Evolutionary conservation across 1,139 yeast species (phyloP), one percentile per base, ranked within the genome.

Genomic region (Debaryomyces coudertii): DNA sequence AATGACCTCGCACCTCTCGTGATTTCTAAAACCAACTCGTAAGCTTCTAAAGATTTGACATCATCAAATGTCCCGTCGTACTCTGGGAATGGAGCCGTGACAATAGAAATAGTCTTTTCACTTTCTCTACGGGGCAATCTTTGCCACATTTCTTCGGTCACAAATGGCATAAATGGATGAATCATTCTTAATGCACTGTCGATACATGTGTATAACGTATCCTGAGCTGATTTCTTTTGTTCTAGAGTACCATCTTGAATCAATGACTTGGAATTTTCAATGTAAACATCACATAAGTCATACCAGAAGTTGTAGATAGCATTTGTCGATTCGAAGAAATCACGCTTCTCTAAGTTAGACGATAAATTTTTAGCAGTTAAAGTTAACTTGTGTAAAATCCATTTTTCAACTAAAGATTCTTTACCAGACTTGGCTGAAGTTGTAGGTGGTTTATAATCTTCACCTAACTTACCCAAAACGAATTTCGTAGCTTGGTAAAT

Each of bases 81-180:
- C 47, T 71, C 79, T 48, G 99, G 99, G 73, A 84, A 93, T 45
- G 76, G 60, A 39, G 97, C 96, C 62, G 82, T 81, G 47, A 83
- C 83, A 62, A 93, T 89, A n/a, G 96, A 80, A 42, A 71, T 73
- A 20, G 88, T 75, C 14, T 68, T 67, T 61, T 89, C 97, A 45
- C 83, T 74, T 16, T 82, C 81, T 65, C 97, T 84, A 62, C 89
- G 86, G 57, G 99, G 98, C 62, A 93, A 76, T 72, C 98, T 89
- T 74, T 93, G 99, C 98, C 97, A 93, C 87, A 93, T 82, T 76
- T 93, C 99, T 72, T 93, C 99, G 43, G 98, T 85, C 55, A 93
- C 77, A 66, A 82, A 93, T 42, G 99, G 99, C 99, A 93, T 93
- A 77, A 90, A 93, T 67, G 99, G 99, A 65, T 93, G 98, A 59